A percentile compares a stretch with the other conserved stretches of the same genome.
Evolutionary conservation across 2,329 filamentous ascomycete genomes (phyloP).

Genomic region (Elsinoe arachidis): DNA sequence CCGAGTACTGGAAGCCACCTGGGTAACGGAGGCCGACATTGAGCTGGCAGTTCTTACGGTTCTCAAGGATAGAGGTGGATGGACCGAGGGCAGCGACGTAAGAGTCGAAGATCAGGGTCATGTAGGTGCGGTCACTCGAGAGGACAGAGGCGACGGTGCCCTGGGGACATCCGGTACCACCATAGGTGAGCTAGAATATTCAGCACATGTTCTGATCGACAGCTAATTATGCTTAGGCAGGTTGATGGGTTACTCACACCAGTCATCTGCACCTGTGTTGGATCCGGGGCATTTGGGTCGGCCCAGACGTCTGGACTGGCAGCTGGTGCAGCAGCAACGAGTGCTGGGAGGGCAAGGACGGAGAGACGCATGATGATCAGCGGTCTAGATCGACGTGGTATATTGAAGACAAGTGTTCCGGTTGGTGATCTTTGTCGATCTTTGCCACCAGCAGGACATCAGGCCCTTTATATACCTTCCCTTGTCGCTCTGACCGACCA

Average conservation of each 20-base stretch:
- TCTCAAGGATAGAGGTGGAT: constrained; percentile 21
- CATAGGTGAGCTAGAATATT: constrained; percentile 31
- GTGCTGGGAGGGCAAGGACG: constrained; percentile 25
- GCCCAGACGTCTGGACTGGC: constrained; percentile 10
- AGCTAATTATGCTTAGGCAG: neutral
- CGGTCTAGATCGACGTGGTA: neutral
- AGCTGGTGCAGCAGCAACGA: constrained; percentile 25
- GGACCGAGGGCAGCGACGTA: constrained; percentile 44
- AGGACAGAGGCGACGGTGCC: constrained; percentile 36
- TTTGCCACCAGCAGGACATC: neutral
- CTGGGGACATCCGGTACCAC: constrained; percentile 41
- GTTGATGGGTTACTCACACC: neutral
- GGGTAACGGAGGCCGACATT: constrained; percentile 27
- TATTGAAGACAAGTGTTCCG: neutral
- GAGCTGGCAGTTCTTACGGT: constrained; percentile 33
- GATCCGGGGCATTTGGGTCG: constrained; percentile 2
- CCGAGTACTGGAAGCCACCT: constrained; percentile 30
- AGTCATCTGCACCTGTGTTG: constrained; percentile 13
- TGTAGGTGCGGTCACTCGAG: constrained; percentile 35
- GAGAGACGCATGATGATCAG: constrained; percentile 31
- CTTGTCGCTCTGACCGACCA: neutral
- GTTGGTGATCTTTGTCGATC: constrained; percentile 8
- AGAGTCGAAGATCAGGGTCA: constrained; percentile 46
- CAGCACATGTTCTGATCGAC: neutral
- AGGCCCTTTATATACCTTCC: constrained; percentile 11